Percentiles rank a stretch among this genome's conserved stretches.
phyloP scores from a whole-genome alignment of 2,329 filamentous ascomycete genomes.

The Xylariales sp. region DNA sequence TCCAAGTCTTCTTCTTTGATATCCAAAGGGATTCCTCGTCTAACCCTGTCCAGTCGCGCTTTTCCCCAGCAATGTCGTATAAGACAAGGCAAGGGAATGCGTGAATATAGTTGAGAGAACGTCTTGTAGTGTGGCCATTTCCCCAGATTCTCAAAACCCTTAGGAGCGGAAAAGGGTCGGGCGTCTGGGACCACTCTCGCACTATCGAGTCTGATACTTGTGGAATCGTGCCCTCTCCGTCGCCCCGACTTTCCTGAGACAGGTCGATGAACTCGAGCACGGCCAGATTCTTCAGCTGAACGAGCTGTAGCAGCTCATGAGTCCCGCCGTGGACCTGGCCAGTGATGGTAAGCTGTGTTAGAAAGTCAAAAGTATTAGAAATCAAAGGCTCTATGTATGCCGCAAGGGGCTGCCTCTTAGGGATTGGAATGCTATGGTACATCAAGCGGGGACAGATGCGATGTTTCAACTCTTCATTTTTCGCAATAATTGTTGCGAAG shows the following conservation, averaged over 20 bases:
- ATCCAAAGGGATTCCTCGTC: constrained; percentile 8
- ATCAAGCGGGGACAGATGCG: constrained; percentile 16
- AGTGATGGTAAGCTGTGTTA: constrained; percentile 46
- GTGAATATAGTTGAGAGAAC: constrained; percentile 56
- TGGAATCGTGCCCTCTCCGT: constrained; percentile 50
- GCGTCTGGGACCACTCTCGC: constrained; percentile 57
- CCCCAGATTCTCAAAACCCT: constrained; percentile 61
- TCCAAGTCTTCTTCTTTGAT: background rate
- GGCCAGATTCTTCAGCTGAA: constrained; percentile 59
- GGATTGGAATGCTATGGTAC: constrained; percentile 4
- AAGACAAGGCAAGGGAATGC: constrained; percentile 59
- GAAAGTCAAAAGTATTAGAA: constrained; percentile 50
- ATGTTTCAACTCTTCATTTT: background rate
- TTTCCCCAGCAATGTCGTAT: constrained; percentile 56
- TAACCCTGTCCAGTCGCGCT: constrained; percentile 52
- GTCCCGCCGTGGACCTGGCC: constrained; percentile 40
- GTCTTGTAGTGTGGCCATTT: constrained; percentile 53
- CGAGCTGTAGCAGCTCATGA: constrained; percentile 56
- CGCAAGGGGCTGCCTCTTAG: constrained; percentile 42
- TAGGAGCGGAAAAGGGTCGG: constrained; percentile 59
- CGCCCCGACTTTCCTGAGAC: constrained; percentile 23
- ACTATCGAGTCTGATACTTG: constrained; percentile 59
- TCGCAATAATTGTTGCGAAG: constrained; percentile 1
- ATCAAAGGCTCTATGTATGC: constrained; percentile 54
- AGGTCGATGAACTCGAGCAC: constrained; percentile 61